A percentile compares a stretch with the other conserved stretches of the same genome.
phyloP scores from a whole-genome alignment of 2,329 filamentous ascomycete species.

The Pseudopyricularia javanii region DNA sequence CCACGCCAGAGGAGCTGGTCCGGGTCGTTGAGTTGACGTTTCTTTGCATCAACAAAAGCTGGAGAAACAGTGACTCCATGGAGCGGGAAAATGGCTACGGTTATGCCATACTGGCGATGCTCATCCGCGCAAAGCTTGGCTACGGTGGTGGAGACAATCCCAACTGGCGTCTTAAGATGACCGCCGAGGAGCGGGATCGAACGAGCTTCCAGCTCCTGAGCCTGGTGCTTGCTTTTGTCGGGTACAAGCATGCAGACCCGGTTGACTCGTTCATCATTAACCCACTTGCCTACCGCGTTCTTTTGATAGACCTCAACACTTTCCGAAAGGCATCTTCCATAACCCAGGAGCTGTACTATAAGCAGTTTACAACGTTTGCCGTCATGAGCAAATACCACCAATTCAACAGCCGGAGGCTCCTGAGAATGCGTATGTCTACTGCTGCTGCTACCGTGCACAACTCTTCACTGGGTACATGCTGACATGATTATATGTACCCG shows the following conservation, averaged over 20 bases:
- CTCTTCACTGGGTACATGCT: not conserved
- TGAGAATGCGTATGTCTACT: slow-evolving; percentile 67
- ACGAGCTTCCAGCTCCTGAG: slow-evolving; percentile 55
- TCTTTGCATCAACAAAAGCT: slow-evolving; percentile 75
- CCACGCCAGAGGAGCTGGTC: slow-evolving; percentile 56
- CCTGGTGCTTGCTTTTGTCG: slow-evolving; percentile 73
- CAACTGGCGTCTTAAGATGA: slow-evolving; percentile 28
- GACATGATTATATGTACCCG: not conserved
- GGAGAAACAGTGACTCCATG: slow-evolving; percentile 98
- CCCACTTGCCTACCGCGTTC: slow-evolving; percentile 80
- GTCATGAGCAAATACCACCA: slow-evolving; percentile 83
- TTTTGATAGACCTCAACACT: slow-evolving; percentile 85
- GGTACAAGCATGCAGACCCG: slow-evolving; percentile 69
- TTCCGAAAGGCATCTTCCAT: slow-evolving; percentile 71
- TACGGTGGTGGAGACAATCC: slow-evolving; percentile 20
- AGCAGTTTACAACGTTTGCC: slow-evolving; percentile 80
- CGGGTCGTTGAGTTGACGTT: slow-evolving; percentile 76
- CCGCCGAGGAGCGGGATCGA: slow-evolving; percentile 39
- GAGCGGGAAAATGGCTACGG: slow-evolving; percentile 83
- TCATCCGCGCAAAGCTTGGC: slow-evolving; percentile 74
- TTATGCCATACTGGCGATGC: slow-evolving; percentile 61
- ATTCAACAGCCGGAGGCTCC: slow-evolving; percentile 79
- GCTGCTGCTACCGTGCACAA: not conserved
- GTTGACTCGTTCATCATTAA: slow-evolving; percentile 91
- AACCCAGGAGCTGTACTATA: slow-evolving; percentile 83